Base-by-base conservation (phyloP, 768 basidiomycete genomes). In the Nevesoporus exiguus region DNA sequence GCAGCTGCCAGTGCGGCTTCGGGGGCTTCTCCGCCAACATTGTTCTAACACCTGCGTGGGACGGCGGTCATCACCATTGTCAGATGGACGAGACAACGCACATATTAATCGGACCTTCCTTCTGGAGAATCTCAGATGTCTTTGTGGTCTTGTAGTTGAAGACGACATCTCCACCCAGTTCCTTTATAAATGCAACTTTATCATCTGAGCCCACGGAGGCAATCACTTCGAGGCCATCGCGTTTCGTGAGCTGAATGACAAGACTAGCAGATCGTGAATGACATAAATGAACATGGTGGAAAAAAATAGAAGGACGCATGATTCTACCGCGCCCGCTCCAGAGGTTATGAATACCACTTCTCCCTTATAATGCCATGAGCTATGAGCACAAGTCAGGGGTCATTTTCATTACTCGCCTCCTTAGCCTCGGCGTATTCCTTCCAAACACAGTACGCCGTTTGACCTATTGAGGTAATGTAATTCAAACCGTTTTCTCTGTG, bases 101-200 rank as follows among this genome's bases (percentile, higher is more conserved):
- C 71, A 83, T 69, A 59, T 84, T 73, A 48, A 85, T 75, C 0
- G 78, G 80, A 7, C 85, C 85, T 60, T 88, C 77, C 52, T 76
- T 74, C 54, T 67, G 58, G 25, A 90, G 72, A 5, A 85, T 74
- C 19, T 83, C 77, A 2, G 61, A 62, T 0, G 80, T 81, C 41
- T 74, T 71, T 2, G 73, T 73, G 0, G 77, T 87, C 73, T 90
- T 85, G 71, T 86, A 88, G 68, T 90, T 88, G 74, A 88, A 88
- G 2, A 76, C 82, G 14, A 84, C 77, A 56, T 90, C 86, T 0
- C 80, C 80, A 0, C 86, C 86, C 36, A 86, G 55, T 13, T 75
- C 74, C 49, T 77, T 76, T 67, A 85, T 72, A 62, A 79, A 86
- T 5, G 73, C 66, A 8, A 90, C 84, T 68, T 90, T 90, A 47